Percentiles rank a stretch among this genome's conserved stretches.
Conservation (phyloP, 1,284 basidiomycete genomes). For the Fomitopsis betulina region DNA sequence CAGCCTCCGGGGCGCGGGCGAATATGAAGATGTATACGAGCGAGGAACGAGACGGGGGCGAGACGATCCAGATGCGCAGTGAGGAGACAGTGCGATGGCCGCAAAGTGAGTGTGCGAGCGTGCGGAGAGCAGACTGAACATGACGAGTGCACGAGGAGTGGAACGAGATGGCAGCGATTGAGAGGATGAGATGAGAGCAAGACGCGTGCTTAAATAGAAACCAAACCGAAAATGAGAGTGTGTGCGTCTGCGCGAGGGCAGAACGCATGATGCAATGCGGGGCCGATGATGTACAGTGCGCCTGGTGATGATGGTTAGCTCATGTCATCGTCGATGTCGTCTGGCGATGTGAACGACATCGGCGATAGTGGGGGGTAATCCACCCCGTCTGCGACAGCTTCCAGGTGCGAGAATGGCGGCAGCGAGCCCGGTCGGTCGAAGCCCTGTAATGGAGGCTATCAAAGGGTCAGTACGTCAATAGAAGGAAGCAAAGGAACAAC, state of each 20-base stretch:
- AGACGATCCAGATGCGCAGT: slow-evolving; percentile 12
- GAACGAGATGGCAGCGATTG: neutral
- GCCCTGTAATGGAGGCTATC: slow-evolving; percentile 50
- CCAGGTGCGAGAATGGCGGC: slow-evolving; percentile 73
- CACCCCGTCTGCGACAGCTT: slow-evolving; percentile 70
- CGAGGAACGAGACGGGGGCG: slow-evolving; percentile 1
- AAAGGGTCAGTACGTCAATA: slow-evolving; percentile 15
- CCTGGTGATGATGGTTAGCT: slow-evolving; percentile 20
- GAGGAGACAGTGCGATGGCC: slow-evolving; percentile 9
- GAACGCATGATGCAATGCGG: neutral
- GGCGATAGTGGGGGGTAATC: slow-evolving; percentile 64
- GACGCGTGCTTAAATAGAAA: slow-evolving; percentile 20
- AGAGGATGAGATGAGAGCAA: slow-evolving; percentile 10
- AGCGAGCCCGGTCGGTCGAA: slow-evolving; percentile 36
- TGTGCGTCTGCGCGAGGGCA: slow-evolving; percentile 8
- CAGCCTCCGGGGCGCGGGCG: slow-evolving; percentile 11
- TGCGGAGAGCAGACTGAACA: slow-evolving; percentile 3
- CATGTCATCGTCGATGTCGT: slow-evolving; percentile 32
- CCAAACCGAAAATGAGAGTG: slow-evolving; percentile 20
- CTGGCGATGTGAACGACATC: slow-evolving; percentile 62
- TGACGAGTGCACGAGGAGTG: slow-evolving; percentile 6
- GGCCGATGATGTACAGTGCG: slow-evolving; percentile 14
- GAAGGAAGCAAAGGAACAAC: slow-evolving; percentile 1
- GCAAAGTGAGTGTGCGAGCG: slow-evolving; percentile 13
- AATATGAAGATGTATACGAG: slow-evolving; percentile 4